Conservation (phyloP, 176 grass and related monocot genomes). For the Oryza glaberrima region DNA sequence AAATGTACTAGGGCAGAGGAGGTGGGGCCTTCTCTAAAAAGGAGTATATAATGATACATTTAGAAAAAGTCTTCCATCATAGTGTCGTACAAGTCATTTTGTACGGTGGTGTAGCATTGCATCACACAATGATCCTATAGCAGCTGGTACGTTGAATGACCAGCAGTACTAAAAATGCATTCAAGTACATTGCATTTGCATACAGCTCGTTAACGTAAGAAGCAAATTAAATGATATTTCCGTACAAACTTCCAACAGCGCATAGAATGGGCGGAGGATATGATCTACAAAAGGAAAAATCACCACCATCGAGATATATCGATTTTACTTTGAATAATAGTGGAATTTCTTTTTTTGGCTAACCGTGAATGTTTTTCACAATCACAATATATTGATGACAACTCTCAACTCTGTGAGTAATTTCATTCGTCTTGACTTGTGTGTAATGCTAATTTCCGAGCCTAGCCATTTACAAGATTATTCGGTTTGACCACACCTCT, state of each 20-base stretch:
- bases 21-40: not conserved
- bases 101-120: not conserved
- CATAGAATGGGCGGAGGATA: not conserved
- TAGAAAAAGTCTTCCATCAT: not conserved
- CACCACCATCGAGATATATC: not conserved
- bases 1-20: not conserved
- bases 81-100: not conserved
- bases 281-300: not conserved
- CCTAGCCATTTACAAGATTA: too few species aligned
- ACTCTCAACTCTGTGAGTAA: too few species aligned
- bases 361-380: not conserved
- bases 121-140: not conserved
- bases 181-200: not conserved
- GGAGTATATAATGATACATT: not conserved
- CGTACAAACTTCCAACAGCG: not conserved
- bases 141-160: not conserved
- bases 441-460: too few species aligned
- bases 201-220: not conserved
- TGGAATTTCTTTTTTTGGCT: too few species aligned
- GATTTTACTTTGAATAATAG: not conserved
- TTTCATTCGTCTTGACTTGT: too few species aligned
- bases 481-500: too few species aligned
- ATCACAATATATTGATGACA: not conserved
- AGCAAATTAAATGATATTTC: not conserved
- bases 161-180: not conserved